Evolutionary conservation across 371 early-diverging fungal species (phyloP).

Genomic region (Actinomortierella ambigua): DNA sequence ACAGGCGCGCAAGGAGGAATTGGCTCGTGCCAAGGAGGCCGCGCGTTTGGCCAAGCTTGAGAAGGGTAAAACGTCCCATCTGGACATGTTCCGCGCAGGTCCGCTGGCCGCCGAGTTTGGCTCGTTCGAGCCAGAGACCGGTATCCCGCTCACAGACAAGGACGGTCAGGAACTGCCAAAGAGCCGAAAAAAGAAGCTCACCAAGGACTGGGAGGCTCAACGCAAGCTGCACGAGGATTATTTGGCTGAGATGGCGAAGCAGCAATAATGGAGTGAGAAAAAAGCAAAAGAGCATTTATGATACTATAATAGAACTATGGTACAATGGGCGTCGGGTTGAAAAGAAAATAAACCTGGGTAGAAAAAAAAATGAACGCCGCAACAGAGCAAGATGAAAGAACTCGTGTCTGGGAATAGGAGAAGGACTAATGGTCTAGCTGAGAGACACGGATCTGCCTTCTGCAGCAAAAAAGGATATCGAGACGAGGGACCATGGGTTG

Average conservation of each 20-base stretch:
- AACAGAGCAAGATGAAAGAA: neutral
- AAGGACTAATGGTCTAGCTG: too few species aligned
- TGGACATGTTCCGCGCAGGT: constrained; percentile 76
- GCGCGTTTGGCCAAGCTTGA: constrained; percentile 74
- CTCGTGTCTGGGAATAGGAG: neutral
- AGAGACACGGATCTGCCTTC: too few species aligned
- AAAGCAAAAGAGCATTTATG: neutral
- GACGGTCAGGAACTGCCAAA: constrained; percentile 86
- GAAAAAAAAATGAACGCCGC: neutral
- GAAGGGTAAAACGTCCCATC: constrained; percentile 77
- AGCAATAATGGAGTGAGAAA: neutral
- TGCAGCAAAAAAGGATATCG: too few species aligned
- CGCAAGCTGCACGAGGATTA: constrained; percentile 88
- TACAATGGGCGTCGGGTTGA: neutral
- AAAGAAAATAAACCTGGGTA: constrained; percentile 5
- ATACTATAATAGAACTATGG: neutral
- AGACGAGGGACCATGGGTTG: too few species aligned
- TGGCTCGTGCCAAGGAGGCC: constrained; percentile 63
- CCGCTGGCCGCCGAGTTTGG: constrained; percentile 68
- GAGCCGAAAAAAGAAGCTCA: constrained; percentile 83
- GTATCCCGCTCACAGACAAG: constrained; percentile 87
- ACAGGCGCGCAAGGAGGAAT: constrained; percentile 68
- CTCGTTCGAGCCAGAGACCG: constrained; percentile 79
- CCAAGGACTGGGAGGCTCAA: constrained; percentile 86
- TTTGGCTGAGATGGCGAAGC: constrained; percentile 47